phyloP scores from a whole-genome alignment of 371 early-diverging fungal species.

The Chytridiales sp. region DNA sequence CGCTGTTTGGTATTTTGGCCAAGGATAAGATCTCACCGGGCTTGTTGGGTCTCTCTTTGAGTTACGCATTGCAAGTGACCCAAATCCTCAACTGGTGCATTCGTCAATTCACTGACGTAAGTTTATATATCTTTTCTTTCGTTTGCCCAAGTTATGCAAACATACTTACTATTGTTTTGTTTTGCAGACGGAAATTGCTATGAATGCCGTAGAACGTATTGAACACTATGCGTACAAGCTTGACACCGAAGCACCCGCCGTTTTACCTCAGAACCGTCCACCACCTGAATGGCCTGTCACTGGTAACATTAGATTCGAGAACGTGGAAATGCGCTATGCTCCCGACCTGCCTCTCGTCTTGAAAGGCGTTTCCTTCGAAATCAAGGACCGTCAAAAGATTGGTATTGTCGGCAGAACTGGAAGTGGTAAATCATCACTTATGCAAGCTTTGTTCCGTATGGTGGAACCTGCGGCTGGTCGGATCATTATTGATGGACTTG shows the following conservation, averaged over 20 bases:
- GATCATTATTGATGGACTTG: conserved; percentile 74
- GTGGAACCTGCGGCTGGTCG: conserved; percentile 78
- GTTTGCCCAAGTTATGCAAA: not conserved
- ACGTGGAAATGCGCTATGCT: conserved; percentile 66
- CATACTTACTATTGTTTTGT: not conserved
- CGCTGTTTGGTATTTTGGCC: conserved; percentile 43
- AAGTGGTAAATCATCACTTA: conserved; percentile 89
- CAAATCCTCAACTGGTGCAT: conserved; percentile 80
- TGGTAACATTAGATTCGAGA: conserved; percentile 67
- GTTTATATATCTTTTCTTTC: not conserved
- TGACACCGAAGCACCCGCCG: conserved; percentile 72
- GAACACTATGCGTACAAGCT: conserved; percentile 73
- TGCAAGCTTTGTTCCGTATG: conserved; percentile 84
- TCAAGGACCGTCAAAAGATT: conserved; percentile 48
- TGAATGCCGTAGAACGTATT: conserved; percentile 80
- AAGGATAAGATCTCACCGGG: conserved; percentile 40
- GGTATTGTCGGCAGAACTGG: conserved; percentile 80
- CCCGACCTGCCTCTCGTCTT: conserved; percentile 73
- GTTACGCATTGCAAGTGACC: conserved; percentile 82
- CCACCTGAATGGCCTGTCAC: conserved; percentile 49
- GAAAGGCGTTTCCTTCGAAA: conserved; percentile 58
- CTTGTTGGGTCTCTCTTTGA: conserved; percentile 81
- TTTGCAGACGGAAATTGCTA: conserved; percentile 44
- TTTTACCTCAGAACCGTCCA: conserved; percentile 45
- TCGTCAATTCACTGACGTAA: conserved; percentile 53